A percentile compares a stretch with the other conserved stretches of the same genome.
These are phyloP conservation scores for Colletotrichum eremochloae DNA, from an alignment of 2,329 filamentous ascomycete genomes.

Conservation along the genomic window DNA sequence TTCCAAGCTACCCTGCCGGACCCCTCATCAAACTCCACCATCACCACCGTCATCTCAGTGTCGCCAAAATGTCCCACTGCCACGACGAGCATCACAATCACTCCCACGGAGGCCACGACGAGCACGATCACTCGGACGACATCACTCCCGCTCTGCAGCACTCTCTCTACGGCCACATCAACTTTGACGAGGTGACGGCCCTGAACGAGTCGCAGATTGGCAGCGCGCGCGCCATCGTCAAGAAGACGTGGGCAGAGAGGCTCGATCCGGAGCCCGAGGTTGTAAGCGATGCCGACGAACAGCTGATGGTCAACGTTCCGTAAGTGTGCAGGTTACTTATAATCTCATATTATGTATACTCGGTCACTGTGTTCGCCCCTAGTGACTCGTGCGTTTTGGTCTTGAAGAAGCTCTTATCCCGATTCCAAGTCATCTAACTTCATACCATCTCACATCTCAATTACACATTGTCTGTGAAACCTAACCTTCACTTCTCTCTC, in stretches of 20 bases:
- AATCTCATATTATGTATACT: not conserved
- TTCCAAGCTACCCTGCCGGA: not conserved
- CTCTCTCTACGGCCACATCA: constrained; percentile 91
- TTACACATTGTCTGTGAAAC: not conserved
- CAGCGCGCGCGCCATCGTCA: constrained; percentile 80
- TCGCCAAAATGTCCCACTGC: constrained; percentile 58
- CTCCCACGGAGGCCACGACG: constrained; percentile 66
- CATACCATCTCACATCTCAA: not conserved
- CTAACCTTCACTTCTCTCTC: not conserved
- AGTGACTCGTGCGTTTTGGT: not conserved
- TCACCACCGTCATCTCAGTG: not conserved
- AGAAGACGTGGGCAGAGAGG: constrained; percentile 93
- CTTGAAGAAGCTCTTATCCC: not conserved
- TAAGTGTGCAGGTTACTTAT: constrained; percentile 60
- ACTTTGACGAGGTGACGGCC: constrained; percentile 86
- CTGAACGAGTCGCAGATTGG: constrained; percentile 82
- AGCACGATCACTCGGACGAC: constrained; percentile 92
- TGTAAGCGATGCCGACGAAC: constrained; percentile 89
- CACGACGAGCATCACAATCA: constrained; percentile 66
- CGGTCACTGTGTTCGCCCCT: not conserved
- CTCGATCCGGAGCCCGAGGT: constrained; percentile 80
- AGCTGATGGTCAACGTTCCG: constrained; percentile 93
- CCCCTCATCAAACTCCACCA: not conserved
- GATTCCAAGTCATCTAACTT: not conserved
- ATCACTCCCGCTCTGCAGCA: constrained; percentile 91